These are phyloP conservation scores for Phycomyces nitens DNA, from an alignment of 192 early-diverging fungal genomes.

Conservation along the genomic window DNA sequence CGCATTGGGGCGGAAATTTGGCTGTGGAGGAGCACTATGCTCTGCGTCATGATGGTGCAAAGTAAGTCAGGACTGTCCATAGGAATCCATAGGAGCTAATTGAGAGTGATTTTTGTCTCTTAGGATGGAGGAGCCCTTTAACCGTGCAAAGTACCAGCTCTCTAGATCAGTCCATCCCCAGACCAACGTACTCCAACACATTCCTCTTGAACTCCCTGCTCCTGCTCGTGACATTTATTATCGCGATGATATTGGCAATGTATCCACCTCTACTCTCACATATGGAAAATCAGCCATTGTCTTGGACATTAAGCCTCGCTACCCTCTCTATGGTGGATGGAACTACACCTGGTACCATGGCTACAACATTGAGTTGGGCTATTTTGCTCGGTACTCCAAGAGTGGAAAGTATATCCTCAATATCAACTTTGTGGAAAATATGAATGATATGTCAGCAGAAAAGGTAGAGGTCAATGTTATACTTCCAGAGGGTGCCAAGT, in stretches of 20 bases:
- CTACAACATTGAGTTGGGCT: conserved; percentile 72
- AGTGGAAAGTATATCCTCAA: conserved; percentile 57
- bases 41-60: conserved; percentile 72
- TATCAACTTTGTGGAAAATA: conserved; percentile 63
- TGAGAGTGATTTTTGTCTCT: conserved; percentile 3
- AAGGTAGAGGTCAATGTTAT: conserved; percentile 67
- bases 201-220: conserved; percentile 62
- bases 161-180: conserved; percentile 37
- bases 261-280: conserved; percentile 80
- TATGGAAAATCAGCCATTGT: conserved; percentile 46
- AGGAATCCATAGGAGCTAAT: not conserved
- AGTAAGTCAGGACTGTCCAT: conserved; percentile 45
- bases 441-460: conserved; percentile 63
- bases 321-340: conserved; percentile 96
- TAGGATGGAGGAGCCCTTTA: conserved; percentile 65
- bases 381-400: conserved; percentile 57
- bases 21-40: conserved; percentile 80
- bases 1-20: conserved; percentile 81
- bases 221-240: conserved; percentile 75
- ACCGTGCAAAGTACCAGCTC: conserved; percentile 63
- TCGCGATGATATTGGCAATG: conserved; percentile 92
- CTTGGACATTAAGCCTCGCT: conserved; percentile 84
- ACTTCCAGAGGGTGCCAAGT: conserved; percentile 90
- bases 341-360: conserved; percentile 94
- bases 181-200: conserved; percentile 51